A percentile compares a stretch with the other conserved stretches of the same genome.
These are phyloP conservation scores for Jatropha podagrica DNA, from an alignment of 441 rosid genomes.

Conservation along the genomic window DNA sequence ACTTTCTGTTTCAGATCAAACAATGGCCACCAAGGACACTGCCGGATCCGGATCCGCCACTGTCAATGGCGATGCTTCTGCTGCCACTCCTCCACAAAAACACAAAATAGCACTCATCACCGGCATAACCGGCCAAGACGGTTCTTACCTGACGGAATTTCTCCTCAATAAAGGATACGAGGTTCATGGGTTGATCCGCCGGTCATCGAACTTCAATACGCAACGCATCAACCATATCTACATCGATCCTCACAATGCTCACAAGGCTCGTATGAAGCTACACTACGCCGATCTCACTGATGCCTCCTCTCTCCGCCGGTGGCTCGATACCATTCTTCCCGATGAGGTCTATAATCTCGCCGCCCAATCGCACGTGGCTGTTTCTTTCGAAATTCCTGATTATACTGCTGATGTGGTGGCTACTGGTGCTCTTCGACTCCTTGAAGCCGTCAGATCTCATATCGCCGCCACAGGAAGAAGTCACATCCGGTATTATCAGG, in stretches of 20 bases:
- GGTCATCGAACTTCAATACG: conserved; percentile 88
- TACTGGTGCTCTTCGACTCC: conserved; percentile 77
- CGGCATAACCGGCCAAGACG: conserved; percentile 93
- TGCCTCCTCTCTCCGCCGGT: conserved; percentile 85
- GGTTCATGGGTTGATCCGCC: conserved; percentile 83
- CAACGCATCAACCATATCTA: conserved; percentile 90
- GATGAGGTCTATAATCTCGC: conserved; percentile 89
- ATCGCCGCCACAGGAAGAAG: conserved; percentile 54
- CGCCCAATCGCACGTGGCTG: conserved; percentile 86
- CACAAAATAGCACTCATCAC: conserved; percentile 64
- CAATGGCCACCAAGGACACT: conserved; percentile 42
- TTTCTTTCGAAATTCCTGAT: conserved; percentile 86
- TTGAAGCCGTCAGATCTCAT: conserved; percentile 84
- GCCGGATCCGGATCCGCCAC: conserved; percentile 30
- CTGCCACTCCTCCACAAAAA: background rate
- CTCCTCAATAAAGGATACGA: conserved; percentile 73
- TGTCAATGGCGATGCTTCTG: conserved; percentile 31
- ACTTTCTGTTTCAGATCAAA: background rate
- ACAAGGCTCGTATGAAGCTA: conserved; percentile 88
- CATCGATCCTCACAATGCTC: conserved; percentile 78
- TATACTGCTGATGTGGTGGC: conserved; percentile 86
- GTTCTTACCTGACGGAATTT: conserved; percentile 83
- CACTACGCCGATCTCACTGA: conserved; percentile 87
- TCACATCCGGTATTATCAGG: conserved; percentile 75
- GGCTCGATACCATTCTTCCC: conserved; percentile 77